Evolutionary conservation across 2,329 filamentous ascomycete genomes (phyloP).

Genomic region (Aureobasidium zeae): DNA sequence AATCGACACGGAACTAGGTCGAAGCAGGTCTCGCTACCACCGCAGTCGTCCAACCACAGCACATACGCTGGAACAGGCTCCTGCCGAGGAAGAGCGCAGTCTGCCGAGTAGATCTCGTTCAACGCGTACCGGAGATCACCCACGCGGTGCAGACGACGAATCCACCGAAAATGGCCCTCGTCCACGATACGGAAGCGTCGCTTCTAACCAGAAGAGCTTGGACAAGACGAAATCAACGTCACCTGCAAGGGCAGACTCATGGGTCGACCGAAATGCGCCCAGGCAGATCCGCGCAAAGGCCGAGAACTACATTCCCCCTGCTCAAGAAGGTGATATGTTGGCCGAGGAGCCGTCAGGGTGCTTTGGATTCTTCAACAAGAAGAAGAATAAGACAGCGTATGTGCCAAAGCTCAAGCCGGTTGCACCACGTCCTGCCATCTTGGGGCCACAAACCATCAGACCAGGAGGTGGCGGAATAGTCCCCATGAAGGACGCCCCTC

Average conservation of each 20-base stretch:
- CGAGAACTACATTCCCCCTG: conserved; percentile 1
- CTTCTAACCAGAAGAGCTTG: conserved; percentile 7
- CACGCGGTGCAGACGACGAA: background rate
- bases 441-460: conserved; percentile 28
- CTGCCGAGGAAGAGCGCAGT: background rate
- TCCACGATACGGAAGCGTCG: background rate
- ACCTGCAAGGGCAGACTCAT: background rate
- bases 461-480: conserved; percentile 40
- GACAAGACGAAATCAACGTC: conserved; percentile 1
- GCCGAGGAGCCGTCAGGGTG: conserved; percentile 21
- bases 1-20: conserved; percentile 8
- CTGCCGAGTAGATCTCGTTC: background rate
- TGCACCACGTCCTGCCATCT: background rate
- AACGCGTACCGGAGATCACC: background rate
- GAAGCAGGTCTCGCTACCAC: conserved; percentile 20
- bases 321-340: conserved; percentile 1
- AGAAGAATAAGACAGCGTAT: conserved; percentile 20
- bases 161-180: too few relatives aligned
- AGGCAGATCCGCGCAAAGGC: conserved; percentile 1
- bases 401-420: background rate
- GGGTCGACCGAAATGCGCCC: background rate
- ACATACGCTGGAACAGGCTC: conserved; percentile 1
- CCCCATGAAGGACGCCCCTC: conserved; percentile 61
- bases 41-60: conserved; percentile 9
- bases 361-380: conserved; percentile 30